phyloP scores from a whole-genome alignment of 345 rosid species.

The Lenwebbia sp. region DNA sequence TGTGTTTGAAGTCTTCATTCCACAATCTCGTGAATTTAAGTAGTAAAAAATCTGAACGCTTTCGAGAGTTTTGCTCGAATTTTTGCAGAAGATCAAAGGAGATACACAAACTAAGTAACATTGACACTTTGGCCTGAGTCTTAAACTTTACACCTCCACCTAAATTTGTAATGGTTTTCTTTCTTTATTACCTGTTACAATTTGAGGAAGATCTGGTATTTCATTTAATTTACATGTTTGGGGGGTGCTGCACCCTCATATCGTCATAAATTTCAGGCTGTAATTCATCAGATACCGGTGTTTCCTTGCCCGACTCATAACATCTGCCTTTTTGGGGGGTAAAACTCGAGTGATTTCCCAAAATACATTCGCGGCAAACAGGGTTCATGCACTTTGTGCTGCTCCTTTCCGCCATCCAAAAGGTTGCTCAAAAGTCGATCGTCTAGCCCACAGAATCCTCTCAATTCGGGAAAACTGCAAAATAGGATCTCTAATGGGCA shows the following conservation, averaged over 20 bases:
- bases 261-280: neutral
- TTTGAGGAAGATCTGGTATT: neutral
- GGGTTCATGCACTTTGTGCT: neutral
- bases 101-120: neutral
- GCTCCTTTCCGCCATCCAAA: neutral
- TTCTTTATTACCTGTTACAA: neutral
- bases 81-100: neutral
- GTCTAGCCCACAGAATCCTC: neutral
- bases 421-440: neutral
- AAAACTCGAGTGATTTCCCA: neutral
- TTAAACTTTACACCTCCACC: neutral
- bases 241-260: neutral
- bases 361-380: neutral
- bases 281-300: neutral
- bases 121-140: neutral
- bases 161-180: neutral
- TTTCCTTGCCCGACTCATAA: neutral
- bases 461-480: neutral
- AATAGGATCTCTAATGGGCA: neutral
- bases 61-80: neutral
- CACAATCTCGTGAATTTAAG: neutral
- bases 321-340: neutral
- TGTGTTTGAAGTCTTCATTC: neutral
- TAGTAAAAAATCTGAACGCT: neutral
- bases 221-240: neutral